Base-by-base conservation (phyloP, 2,329 filamentous ascomycete species). In the Aureobasidium mangrovei region DNA sequence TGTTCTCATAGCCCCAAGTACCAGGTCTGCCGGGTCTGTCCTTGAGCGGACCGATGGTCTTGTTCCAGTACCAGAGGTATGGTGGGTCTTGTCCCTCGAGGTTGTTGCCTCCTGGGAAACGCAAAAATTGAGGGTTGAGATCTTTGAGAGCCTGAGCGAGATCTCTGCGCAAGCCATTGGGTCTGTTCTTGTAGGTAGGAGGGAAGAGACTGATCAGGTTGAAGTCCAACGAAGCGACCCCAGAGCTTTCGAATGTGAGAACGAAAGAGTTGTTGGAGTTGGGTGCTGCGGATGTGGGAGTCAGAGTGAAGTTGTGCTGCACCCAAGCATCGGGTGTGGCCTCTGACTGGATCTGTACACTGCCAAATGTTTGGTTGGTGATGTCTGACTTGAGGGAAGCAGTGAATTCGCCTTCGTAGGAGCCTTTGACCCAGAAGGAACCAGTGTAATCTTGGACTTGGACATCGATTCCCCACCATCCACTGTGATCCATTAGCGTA, bases 91-190 rank as follows among this genome's bases (percentile, higher is more conserved):
- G 54, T 6, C 67, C 77, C 52, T 72, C 69, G 54, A 82, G 73
- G 64, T 81, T 75, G 39, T 75, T 74, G 70, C 79, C 83, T 4
- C 84, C 84, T 0, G 83, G 83, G 56, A 85, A 78, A 12, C 84
- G 76, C 42, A 86, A 73, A 60, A 85, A 77, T 0, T n/a, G 74
- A 75, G 0, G 76, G 49, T 79, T 76, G 1, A 82, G 63, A 6
- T 69, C 73, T 3, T 73, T 76, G 2, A 84, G 65, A 5, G 75
- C 73, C 49, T 77, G 71, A 5, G 75, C 77, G 48, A 84, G 67
- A 48, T 84, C 80, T 7, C 73, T 65, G 4, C 81, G 70, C 39
- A 82, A 68, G 0, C 82, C 82, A 60, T 85, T 85, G 44, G 60
- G 44, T 41, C 77, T 72, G 57, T 72, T 69, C 59, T 82, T 82